These are phyloP conservation scores for Penstemon newberryi DNA, from an alignment of 257 asterid species.

Conservation along the genomic window DNA sequence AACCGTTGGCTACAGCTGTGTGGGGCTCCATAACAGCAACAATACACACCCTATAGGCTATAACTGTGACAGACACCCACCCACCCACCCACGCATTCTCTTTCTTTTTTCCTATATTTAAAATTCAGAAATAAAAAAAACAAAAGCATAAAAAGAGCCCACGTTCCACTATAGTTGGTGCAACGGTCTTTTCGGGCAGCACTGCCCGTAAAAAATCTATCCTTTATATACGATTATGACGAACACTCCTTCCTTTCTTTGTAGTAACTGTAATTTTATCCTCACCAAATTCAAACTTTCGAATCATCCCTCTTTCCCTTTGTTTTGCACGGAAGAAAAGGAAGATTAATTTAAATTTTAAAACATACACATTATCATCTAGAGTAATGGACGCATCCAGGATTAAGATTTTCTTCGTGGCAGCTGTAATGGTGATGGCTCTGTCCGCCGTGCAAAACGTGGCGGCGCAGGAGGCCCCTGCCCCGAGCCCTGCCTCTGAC, in stretches of 20 bases:
- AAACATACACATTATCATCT: not conserved
- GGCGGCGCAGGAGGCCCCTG: slow-evolving; percentile 44
- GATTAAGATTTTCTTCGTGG: slow-evolving; percentile 41
- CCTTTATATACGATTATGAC: slow-evolving; percentile 23
- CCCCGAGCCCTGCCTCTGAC: slow-evolving; percentile 43
- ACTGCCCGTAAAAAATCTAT: slow-evolving; percentile 26
- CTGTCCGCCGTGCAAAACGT: slow-evolving; percentile 37
- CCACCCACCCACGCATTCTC: slow-evolving; percentile 20
- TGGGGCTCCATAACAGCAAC: slow-evolving; percentile 21
- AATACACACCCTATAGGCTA: slow-evolving; percentile 25
- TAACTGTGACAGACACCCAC: slow-evolving; percentile 24
- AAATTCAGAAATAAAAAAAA: slow-evolving; percentile 9
- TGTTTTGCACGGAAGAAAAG: not conserved
- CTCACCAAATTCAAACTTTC: not conserved
- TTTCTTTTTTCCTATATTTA: not conserved
- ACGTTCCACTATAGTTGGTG: not conserved
- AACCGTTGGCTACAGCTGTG: slow-evolving; percentile 54
- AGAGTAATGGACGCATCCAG: slow-evolving; percentile 52
- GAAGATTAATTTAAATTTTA: not conserved
- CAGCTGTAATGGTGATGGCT: slow-evolving; percentile 34
- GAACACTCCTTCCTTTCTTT: not conserved
- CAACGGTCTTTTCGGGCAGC: slow-evolving; percentile 45
- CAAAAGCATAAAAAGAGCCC: not conserved
- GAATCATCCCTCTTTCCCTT: too few relatives aligned
- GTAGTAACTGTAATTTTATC: not conserved